These are phyloP conservation scores for Tieghemostelium lacteum DNA, from an alignment of 78 protist genomes.

Conservation along the genomic window DNA sequence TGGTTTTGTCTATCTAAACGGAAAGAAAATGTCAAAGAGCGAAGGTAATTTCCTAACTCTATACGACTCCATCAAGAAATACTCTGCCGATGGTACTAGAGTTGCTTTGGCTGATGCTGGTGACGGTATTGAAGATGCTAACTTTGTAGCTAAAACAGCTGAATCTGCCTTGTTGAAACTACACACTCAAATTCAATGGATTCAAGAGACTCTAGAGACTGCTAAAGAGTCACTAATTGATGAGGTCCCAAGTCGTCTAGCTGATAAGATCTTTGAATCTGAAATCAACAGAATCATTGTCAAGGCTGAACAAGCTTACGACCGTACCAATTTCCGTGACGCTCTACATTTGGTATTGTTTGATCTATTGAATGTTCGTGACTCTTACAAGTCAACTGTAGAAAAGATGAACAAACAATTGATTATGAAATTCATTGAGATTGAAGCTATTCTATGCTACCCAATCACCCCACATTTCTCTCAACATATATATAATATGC, in stretches of 20 bases:
- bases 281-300: slow-evolving; percentile 78
- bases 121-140: slow-evolving; percentile 98
- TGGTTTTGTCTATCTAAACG: slow-evolving; percentile 96
- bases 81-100: slow-evolving; percentile 95
- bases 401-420: slow-evolving; percentile 83
- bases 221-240: slow-evolving; percentile 13
- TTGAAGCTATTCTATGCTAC: slow-evolving; percentile 89
- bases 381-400: slow-evolving; percentile 84
- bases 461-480: slow-evolving; percentile 98
- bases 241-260: slow-evolving; percentile 41
- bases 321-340: slow-evolving; percentile 91
- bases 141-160: slow-evolving; percentile 93
- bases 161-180: slow-evolving; percentile 91
- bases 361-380: slow-evolving; percentile 90
- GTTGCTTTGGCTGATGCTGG: slow-evolving; percentile 99
- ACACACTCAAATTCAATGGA: slow-evolving; percentile 92
- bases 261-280: slow-evolving; percentile 87
- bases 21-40: slow-evolving; percentile 99
- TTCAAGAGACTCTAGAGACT: slow-evolving; percentile 41
- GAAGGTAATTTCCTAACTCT: slow-evolving; percentile 99
- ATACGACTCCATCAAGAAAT: slow-evolving; percentile 67
- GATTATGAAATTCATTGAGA: slow-evolving; percentile 83
- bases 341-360: slow-evolving; percentile 91
- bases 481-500: slow-evolving; percentile 93
- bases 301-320: slow-evolving; percentile 75